These are phyloP conservation scores for Omphalotus guepiniiformis DNA, from an alignment of 768 basidiomycete genomes.

Conservation along the genomic window DNA sequence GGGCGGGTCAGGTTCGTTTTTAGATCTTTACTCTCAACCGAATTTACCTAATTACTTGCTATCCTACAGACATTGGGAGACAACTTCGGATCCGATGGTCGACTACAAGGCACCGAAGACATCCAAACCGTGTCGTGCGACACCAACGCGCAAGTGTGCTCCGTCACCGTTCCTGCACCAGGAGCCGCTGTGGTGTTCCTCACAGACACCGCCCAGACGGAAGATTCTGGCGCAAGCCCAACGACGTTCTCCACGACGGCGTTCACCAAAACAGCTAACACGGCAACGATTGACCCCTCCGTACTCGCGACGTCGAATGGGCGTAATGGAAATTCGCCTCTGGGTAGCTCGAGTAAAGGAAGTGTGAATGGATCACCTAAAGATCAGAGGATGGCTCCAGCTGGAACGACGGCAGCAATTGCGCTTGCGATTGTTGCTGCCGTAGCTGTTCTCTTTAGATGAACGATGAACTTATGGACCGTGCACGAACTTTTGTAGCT, in stretches of 20 bases:
- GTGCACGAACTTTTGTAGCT: too few species aligned
- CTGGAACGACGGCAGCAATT: not conserved
- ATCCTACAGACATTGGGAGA: constrained; percentile 51
- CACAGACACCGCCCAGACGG: constrained; percentile 23
- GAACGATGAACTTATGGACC: too few species aligned
- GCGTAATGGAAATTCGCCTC: constrained; percentile 9
- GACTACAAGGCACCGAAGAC: constrained; percentile 44
- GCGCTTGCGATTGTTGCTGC: not conserved
- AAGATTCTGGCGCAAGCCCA: constrained; percentile 29
- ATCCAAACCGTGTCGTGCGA: constrained; percentile 58
- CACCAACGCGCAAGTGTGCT: constrained; percentile 44
- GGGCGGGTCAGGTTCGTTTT: constrained; percentile 52
- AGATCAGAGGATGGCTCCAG: not conserved
- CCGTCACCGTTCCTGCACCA: constrained; percentile 62
- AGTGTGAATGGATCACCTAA: not conserved
- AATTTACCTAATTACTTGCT: not conserved
- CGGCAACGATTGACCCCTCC: constrained; percentile 47
- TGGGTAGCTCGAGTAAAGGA: constrained; percentile 23
- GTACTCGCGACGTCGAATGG: constrained; percentile 67
- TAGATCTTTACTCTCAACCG: too few species aligned
- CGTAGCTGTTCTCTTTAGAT: not conserved
- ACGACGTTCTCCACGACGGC: constrained; percentile 51
- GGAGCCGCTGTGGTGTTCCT: constrained; percentile 71
- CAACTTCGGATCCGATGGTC: constrained; percentile 61
- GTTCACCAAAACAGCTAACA: constrained; percentile 45